A percentile compares a stretch with the other conserved stretches of the same genome.
These are phyloP conservation scores for Escallonia rubra DNA, from an alignment of 129 eudicot genomes.

Conservation along the genomic window DNA sequence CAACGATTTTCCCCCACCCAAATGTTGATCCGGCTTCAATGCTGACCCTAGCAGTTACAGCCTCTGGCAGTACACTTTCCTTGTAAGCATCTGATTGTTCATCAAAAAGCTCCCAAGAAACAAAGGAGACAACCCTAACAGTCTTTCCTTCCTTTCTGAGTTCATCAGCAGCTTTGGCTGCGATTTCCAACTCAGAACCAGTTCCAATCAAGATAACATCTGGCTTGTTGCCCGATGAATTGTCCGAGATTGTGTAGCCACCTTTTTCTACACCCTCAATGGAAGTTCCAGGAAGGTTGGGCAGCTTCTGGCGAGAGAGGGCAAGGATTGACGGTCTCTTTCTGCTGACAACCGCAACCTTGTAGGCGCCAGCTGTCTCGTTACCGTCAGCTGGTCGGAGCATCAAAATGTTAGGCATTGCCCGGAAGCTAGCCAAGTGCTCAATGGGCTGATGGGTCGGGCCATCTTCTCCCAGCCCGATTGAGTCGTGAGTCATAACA, in stretches of 20 bases:
- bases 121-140: conserved; percentile 90
- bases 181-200: conserved; percentile 88
- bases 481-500: conserved; percentile 96
- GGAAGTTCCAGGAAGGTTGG: conserved; percentile 81
- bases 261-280: conserved; percentile 86
- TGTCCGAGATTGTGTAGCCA: conserved; percentile 71
- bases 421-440: conserved; percentile 93
- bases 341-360: conserved; percentile 67
- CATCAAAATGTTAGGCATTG: conserved; percentile 94
- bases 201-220: conserved; percentile 83
- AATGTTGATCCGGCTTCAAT: conserved; percentile 91
- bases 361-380: conserved; percentile 92
- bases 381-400: conserved; percentile 97
- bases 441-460: conserved; percentile 98
- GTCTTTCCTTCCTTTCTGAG: conserved; percentile 95
- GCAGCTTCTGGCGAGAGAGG: conserved; percentile 88
- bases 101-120: conserved; percentile 86
- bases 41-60: conserved; percentile 89
- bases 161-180: conserved; percentile 83
- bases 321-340: conserved; percentile 88
- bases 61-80: conserved; percentile 77
- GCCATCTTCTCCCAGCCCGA: conserved; percentile 94
- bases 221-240: conserved; percentile 80
- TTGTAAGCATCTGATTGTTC: conserved; percentile 75
- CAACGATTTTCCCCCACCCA: conserved; percentile 76